Percentiles rank a stretch among this genome's conserved stretches.
These are phyloP conservation scores for Colletotrichum sp. DNA, from an alignment of 2,329 filamentous ascomycete species.

Conservation along the genomic window DNA sequence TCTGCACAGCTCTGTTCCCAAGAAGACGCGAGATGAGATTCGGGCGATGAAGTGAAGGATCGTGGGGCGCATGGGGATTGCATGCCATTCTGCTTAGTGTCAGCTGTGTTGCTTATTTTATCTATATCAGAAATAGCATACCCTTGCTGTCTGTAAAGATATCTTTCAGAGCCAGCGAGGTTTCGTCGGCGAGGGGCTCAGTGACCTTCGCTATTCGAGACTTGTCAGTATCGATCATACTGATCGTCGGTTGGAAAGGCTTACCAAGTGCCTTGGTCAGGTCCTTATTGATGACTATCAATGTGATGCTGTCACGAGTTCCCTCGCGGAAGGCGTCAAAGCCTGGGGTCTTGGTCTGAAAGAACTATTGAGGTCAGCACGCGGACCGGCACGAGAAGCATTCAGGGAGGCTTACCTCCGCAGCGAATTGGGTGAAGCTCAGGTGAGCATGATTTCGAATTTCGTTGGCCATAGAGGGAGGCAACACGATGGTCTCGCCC, in stretches of 20 bases:
- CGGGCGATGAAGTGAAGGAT: slow-evolving; percentile 45
- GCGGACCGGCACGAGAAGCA: too few relatives aligned
- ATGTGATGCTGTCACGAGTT: neutral
- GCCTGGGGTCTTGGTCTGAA: neutral
- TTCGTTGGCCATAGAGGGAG: slow-evolving; percentile 2
- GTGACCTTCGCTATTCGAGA: neutral
- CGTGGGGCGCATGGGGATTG: neutral
- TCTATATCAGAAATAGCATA: neutral
- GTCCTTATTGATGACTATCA: slow-evolving; percentile 3
- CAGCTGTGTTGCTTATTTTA: neutral
- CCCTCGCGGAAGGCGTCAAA: slow-evolving; percentile 3
- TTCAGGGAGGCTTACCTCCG: neutral
- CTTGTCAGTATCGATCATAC: neutral
- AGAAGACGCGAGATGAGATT: slow-evolving; percentile 53
- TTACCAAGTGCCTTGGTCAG: slow-evolving; percentile 1
- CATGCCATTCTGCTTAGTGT: slow-evolving; percentile 24
- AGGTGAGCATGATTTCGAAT: neutral
- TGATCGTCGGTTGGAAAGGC: neutral
- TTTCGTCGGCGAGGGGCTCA: slow-evolving; percentile 1
- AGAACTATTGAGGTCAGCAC: neutral
- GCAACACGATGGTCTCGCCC: neutral
- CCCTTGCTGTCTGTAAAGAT: neutral
- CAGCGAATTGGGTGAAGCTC: neutral
- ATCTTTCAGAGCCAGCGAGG: neutral
- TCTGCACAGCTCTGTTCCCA: slow-evolving; percentile 48